Evolutionary conservation across 345 rosid genomes (phyloP).

Genomic region (Linum trigynum): DNA sequence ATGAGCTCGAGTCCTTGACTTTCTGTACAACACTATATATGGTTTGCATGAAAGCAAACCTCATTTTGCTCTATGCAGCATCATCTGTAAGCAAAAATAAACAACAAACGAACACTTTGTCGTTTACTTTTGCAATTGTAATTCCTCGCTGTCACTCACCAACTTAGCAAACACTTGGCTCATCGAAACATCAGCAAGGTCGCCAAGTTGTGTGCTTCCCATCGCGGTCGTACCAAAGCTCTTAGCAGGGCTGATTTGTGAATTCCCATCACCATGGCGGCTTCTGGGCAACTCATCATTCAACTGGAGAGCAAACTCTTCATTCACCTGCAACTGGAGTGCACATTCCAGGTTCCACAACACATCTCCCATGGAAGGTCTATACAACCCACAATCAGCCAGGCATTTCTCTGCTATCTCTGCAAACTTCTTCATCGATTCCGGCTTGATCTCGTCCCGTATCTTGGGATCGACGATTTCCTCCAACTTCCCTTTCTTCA

Average conservation of each 20-base stretch:
- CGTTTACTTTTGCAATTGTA: background rate
- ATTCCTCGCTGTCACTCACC: slow-evolving; percentile 3
- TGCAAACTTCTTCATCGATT: slow-evolving; percentile 14
- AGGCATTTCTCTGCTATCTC: slow-evolving; percentile 20
- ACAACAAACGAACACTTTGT: too few species aligned
- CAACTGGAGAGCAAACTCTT: background rate
- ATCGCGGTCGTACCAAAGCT: background rate
- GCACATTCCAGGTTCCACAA: slow-evolving; percentile 20
- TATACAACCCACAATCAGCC: slow-evolving; percentile 11
- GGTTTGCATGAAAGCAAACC: background rate
- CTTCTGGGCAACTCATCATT: slow-evolving; percentile 1
- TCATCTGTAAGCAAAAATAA: too few species aligned
- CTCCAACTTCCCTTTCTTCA: slow-evolving; percentile 8
- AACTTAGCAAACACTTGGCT: slow-evolving; percentile 5
- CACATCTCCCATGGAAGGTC: slow-evolving; percentile 18
- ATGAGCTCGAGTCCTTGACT: background rate
- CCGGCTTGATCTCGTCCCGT: background rate
- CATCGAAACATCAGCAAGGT: slow-evolving; percentile 1
- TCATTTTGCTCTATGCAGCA: background rate
- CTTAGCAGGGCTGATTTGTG: background rate
- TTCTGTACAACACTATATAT: background rate
- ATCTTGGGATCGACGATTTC: slow-evolving; percentile 10
- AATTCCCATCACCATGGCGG: background rate
- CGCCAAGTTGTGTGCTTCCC: background rate
- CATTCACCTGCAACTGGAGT: slow-evolving; percentile 10